A percentile compares a stretch with the other conserved stretches of the same genome.
These are phyloP conservation scores for Chaetoscypha palmicola DNA, from an alignment of 2,329 filamentous ascomycete genomes.

Conservation along the genomic window DNA sequence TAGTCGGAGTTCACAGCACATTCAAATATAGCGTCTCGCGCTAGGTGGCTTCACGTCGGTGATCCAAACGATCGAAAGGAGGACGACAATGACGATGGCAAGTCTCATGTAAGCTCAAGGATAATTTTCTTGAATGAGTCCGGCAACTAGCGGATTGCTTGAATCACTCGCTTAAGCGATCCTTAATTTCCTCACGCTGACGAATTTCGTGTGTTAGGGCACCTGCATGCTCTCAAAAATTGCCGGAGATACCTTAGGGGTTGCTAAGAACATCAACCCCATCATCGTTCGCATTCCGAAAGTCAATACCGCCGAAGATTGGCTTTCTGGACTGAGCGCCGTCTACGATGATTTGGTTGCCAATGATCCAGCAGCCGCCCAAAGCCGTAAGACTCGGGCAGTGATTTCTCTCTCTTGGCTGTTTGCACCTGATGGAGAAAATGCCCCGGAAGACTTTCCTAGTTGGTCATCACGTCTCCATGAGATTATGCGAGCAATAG, in stretches of 20 bases:
- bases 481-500: no score
- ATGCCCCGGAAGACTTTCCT: no score
- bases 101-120: not conserved
- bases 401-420: no score
- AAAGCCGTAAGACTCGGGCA: no score
- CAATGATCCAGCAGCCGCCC: no score
- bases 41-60: not conserved
- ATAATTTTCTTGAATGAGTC: no score
- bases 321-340: not conserved
- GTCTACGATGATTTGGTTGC: no score
- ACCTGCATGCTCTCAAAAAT: not conserved
- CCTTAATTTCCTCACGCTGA: no score
- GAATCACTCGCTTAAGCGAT: no score
- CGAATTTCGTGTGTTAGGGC: not conserved
- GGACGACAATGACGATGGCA: not conserved
- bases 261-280: not conserved
- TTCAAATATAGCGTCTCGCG: not conserved
- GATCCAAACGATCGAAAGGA: not conserved
- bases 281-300: not conserved
- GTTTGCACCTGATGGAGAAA: no score
- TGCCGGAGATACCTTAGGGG: not conserved
- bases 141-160: no score
- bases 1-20: not conserved
- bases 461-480: no score
- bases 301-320: not conserved